These are phyloP conservation scores for Entonaema liquescens DNA, from an alignment of 495 filamentous ascomycete genomes.

Conservation along the genomic window DNA sequence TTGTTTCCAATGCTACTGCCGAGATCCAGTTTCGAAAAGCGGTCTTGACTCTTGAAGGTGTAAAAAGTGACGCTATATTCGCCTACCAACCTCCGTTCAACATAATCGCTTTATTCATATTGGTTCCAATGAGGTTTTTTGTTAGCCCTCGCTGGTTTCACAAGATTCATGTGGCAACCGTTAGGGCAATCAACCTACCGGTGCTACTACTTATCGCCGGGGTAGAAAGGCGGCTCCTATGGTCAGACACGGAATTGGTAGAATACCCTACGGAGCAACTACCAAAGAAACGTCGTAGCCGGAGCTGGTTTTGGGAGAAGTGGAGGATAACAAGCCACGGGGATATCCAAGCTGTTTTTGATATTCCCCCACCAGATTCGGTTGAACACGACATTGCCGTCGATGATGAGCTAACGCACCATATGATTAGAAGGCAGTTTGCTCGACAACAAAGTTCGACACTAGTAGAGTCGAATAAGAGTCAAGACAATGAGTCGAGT, in stretches of 20 bases:
- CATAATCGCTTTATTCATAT: slow-evolving; percentile 68
- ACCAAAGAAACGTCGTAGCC: slow-evolving; percentile 41
- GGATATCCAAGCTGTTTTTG: slow-evolving; percentile 74
- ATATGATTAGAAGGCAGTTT: slow-evolving; percentile 59
- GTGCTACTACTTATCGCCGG: slow-evolving; percentile 67
- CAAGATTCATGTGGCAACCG: slow-evolving; percentile 73
- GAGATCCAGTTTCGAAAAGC: slow-evolving; percentile 77
- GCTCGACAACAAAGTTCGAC: slow-evolving; percentile 46
- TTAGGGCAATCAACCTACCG: slow-evolving; percentile 71
- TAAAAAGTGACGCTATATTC: slow-evolving; percentile 78
- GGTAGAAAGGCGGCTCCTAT: slow-evolving; percentile 63
- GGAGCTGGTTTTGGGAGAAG: slow-evolving; percentile 53
- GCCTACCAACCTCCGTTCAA: slow-evolving; percentile 79
- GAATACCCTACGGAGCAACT: slow-evolving; percentile 33
- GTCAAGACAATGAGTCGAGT: slow-evolving; percentile 17
- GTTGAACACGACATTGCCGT: slow-evolving; percentile 64
- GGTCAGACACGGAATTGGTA: slow-evolving; percentile 43
- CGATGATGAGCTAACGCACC: slow-evolving; percentile 60
- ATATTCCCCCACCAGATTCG: slow-evolving; percentile 68
- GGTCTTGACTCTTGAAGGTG: slow-evolving; percentile 78
- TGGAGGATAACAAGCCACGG: slow-evolving; percentile 66
- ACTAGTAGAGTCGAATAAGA: slow-evolving; percentile 32
- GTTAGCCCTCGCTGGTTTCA: slow-evolving; percentile 77
- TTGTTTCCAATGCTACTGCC: slow-evolving; percentile 69
- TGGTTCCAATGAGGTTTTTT: slow-evolving; percentile 71